A percentile compares a stretch with the other conserved stretches of the same genome.
These are phyloP conservation scores for Venturia oleaginea DNA, from an alignment of 2,329 filamentous ascomycete species.

Conservation along the genomic window DNA sequence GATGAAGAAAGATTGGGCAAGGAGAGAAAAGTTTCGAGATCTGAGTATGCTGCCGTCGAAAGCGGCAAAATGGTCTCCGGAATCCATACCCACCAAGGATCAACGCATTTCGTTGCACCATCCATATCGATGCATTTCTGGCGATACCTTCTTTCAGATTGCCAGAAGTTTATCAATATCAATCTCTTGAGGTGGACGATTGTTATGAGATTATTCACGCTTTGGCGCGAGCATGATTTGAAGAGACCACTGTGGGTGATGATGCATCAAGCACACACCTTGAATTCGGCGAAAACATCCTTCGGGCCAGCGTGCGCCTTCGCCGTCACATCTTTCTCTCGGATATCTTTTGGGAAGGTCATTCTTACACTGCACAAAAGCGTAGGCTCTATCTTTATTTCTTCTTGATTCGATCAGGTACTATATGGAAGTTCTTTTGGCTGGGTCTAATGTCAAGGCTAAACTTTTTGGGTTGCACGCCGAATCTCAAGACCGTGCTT, in stretches of 20 bases:
- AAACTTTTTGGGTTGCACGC: neutral
- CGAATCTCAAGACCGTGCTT: neutral
- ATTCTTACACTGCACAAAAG: neutral
- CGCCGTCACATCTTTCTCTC: neutral
- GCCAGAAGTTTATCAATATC: no score
- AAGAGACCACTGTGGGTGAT: no score
- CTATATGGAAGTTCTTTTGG: neutral
- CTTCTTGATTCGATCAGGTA: neutral
- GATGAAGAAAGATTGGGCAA: neutral
- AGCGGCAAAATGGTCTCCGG: no score
- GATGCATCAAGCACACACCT: neutral
- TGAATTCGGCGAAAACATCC: neutral
- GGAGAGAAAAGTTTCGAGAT: neutral
- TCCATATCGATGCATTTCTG: no score
- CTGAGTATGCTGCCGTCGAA: neutral
- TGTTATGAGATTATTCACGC: no score
- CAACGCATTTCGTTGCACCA: no score
- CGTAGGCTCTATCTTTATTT: conserved; percentile 5
- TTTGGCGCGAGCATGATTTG: no score
- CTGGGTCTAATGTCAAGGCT: neutral
- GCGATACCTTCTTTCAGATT: no score
- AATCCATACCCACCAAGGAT: no score
- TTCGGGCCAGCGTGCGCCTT: neutral
- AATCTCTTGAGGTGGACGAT: no score
- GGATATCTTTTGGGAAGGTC: neutral